Evolutionary conservation across 208 protist species (phyloP).

Genomic region (Wallacemonas sp.): DNA sequence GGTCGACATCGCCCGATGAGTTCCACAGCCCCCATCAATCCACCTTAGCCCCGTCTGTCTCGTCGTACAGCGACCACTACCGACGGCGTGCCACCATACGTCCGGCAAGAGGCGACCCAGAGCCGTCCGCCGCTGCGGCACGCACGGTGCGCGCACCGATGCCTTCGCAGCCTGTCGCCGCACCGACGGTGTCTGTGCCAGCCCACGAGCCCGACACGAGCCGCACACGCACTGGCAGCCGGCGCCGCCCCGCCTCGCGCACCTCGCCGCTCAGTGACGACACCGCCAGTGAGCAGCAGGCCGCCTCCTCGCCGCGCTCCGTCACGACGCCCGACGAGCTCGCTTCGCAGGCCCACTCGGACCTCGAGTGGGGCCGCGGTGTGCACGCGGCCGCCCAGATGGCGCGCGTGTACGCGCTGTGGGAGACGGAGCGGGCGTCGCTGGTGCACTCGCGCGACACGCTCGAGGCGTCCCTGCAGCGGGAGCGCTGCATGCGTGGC

Average conservation of each 20-base stretch:
- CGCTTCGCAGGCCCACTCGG: neutral
- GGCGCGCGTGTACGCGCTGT: conserved; percentile 14
- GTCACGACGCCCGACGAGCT: neutral
- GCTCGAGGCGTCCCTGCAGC: conserved; percentile 23
- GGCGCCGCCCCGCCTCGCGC: no score
- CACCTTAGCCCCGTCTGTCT: neutral
- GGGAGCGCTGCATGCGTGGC: conserved; percentile 26
- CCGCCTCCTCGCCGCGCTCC: neutral
- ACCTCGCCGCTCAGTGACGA: no score
- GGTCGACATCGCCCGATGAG: conserved; percentile 7
- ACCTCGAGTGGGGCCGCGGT: neutral
- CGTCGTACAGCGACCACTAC: conserved; percentile 11
- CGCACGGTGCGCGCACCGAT: no score
- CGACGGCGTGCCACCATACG: neutral
- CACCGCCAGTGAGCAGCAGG: neutral
- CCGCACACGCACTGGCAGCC: no score
- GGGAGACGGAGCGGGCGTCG: conserved; percentile 22
- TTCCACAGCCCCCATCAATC: conserved; percentile 5
- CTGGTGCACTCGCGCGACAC: conserved; percentile 17
- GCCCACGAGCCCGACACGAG: no score
- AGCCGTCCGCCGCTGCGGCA: no score
- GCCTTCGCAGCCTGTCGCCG: no score
- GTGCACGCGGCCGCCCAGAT: neutral
- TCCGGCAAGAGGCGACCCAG: neutral
- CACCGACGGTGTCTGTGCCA: no score